Conservation (phyloP, 1,139 yeast species). For the Magnusiomyces magnusii region DNA sequence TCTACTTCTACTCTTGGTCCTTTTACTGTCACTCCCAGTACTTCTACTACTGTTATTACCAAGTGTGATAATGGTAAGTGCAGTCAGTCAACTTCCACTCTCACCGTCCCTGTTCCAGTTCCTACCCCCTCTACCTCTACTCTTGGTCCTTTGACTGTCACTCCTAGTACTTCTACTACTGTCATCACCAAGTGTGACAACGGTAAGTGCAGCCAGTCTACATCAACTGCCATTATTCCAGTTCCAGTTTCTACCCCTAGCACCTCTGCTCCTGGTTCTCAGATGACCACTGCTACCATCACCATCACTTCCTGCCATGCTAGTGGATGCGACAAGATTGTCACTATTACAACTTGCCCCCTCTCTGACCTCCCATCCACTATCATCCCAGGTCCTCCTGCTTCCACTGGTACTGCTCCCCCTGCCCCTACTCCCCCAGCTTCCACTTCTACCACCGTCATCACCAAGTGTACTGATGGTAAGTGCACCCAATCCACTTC, state of each 20-base stretch:
- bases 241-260: not conserved
- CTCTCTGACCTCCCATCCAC: constrained; percentile 2
- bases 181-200: constrained; percentile 14
- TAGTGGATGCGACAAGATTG: constrained; percentile 2
- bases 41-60: constrained; percentile 11
- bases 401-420: not conserved
- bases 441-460: not conserved
- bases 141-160: constrained; percentile 2
- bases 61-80: constrained; percentile 12
- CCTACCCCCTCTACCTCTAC: not conserved
- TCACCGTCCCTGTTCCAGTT: not conserved
- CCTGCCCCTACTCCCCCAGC: not conserved
- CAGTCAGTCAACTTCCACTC: not conserved
- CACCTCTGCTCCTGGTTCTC: constrained; percentile 2
- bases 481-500: not conserved
- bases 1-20: not conserved
- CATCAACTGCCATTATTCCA: not conserved
- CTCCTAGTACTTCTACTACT: constrained; percentile 5
- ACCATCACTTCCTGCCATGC: constrained; percentile 12
- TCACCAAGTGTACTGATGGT: not conserved
- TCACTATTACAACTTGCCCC: constrained; percentile 14
- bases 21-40: constrained; percentile 6
- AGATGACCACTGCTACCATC: constrained; percentile 8
- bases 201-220: constrained; percentile 9
- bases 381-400: not conserved